Conservation (phyloP, 2,329 filamentous ascomycete species). For the Taxawa tesnikishii region DNA sequence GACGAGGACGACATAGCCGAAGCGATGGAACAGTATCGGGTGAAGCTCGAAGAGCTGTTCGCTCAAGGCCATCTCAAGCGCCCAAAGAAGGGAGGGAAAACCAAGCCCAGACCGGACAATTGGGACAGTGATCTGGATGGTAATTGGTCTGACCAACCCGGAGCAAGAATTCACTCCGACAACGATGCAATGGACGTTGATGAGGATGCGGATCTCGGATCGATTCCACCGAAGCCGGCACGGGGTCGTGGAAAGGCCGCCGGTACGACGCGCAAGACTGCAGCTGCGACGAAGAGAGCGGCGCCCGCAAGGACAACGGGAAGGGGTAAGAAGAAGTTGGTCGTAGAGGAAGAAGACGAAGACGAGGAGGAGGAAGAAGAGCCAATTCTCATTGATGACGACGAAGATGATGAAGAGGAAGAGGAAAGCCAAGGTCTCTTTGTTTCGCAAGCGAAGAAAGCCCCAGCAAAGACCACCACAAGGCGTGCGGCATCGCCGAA, state of each 20-base stretch:
- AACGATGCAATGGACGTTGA: constrained; percentile 32
- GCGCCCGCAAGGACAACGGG: constrained; percentile 18
- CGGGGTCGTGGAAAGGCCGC: constrained; percentile 33
- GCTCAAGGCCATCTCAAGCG: constrained; percentile 49
- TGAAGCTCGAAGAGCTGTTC: constrained; percentile 59
- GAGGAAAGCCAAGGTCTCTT: constrained; percentile 33
- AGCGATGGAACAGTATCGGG: constrained; percentile 42
- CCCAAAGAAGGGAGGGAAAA: constrained; percentile 27
- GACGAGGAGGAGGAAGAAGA: constrained; percentile 30
- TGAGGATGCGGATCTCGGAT: constrained; percentile 16
- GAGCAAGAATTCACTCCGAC: constrained; percentile 46
- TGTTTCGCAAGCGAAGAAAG: constrained; percentile 20
- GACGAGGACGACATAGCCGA: constrained; percentile 57
- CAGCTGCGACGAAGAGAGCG: constrained; percentile 23
- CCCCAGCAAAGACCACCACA: constrained; percentile 14
- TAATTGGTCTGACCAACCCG: constrained; percentile 69
- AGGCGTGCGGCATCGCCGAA: constrained; percentile 16
- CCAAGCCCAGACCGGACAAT: constrained; percentile 60
- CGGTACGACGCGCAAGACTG: constrained; percentile 25
- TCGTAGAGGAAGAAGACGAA: constrained; percentile 29
- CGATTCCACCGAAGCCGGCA: constrained; percentile 17
- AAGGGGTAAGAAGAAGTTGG: constrained; percentile 28
- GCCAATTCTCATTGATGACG: constrained; percentile 30
- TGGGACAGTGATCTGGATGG: constrained; percentile 92
- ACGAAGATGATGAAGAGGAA: constrained; percentile 29